Evolutionary conservation across 1,284 basidiomycete genomes (phyloP).

Genomic region (Pseudozyma pruni): DNA sequence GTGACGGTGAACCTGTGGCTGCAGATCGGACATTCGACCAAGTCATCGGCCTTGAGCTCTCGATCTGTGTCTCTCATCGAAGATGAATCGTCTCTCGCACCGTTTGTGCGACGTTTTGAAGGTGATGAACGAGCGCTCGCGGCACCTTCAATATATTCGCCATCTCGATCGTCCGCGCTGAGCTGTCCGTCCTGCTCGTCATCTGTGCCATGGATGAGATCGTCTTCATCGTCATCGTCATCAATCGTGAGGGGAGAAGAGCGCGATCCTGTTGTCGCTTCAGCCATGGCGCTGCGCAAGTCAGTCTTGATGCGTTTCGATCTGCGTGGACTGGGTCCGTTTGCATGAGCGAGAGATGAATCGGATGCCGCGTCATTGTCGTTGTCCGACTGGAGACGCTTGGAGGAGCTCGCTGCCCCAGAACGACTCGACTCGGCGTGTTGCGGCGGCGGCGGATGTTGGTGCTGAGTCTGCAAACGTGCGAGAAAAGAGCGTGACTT

Average conservation of each 20-base stretch:
- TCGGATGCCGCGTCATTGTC: background rate
- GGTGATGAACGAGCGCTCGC: constrained; percentile 10
- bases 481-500: constrained; percentile 26
- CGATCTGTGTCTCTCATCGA: constrained; percentile 4
- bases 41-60: constrained; percentile 36
- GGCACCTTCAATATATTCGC: constrained; percentile 10
- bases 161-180: constrained; percentile 15
- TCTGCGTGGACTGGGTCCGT: constrained; percentile 25
- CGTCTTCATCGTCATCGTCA: constrained; percentile 27
- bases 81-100: background rate
- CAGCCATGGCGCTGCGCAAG: constrained; percentile 1
- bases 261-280: constrained; percentile 23
- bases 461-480: constrained; percentile 19
- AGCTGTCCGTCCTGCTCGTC: constrained; percentile 4
- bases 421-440: constrained; percentile 8
- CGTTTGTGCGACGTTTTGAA: constrained; percentile 11
- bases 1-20: constrained; percentile 49
- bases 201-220: constrained; percentile 7
- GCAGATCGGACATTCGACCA: constrained; percentile 61
- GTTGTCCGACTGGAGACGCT: constrained; percentile 12
- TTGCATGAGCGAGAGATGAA: background rate
- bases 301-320: constrained; percentile 39
- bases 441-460: background rate
- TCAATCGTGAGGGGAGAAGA: constrained; percentile 36
- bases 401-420: background rate